Percentiles rank a stretch among this genome's conserved stretches.
phyloP scores from a whole-genome alignment of 805 yeast genomes.

The Kuraishia hungarica region DNA sequence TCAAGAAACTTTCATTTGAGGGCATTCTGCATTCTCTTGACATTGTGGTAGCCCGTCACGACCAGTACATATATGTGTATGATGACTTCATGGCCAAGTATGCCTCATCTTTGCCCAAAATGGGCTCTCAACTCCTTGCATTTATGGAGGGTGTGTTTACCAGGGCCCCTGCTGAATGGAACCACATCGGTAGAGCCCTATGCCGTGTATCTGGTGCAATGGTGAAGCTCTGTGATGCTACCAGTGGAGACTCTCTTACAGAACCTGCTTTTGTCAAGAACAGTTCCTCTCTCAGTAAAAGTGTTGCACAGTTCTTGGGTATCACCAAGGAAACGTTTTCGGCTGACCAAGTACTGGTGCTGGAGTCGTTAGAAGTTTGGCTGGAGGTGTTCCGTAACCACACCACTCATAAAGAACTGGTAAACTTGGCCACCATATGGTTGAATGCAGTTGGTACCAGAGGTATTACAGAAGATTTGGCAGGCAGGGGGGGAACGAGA shows the following conservation, averaged over 20 bases:
- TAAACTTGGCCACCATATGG: conserved; percentile 33
- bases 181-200: conserved; percentile 50
- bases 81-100: conserved; percentile 35
- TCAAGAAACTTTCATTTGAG: conserved; percentile 29
- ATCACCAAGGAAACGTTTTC: conserved; percentile 37
- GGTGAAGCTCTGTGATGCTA: conserved; percentile 29
- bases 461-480: conserved; percentile 40
- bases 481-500: not conserved
- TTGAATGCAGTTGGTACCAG: conserved; percentile 47
- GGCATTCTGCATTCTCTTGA: conserved; percentile 55
- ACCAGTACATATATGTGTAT: conserved; percentile 50
- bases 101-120: conserved; percentile 28
- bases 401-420: conserved; percentile 29
- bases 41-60: conserved; percentile 55
- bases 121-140: conserved; percentile 43
- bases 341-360: conserved; percentile 53
- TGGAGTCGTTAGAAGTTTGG: conserved; percentile 54
- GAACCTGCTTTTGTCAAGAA: conserved; percentile 1
- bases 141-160: conserved; percentile 38
- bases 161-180: conserved; percentile 49
- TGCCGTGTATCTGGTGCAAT: conserved; percentile 51
- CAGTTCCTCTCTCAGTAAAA: conserved; percentile 22
- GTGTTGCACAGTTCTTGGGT: conserved; percentile 34
- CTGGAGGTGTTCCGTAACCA: conserved; percentile 32
- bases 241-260: not conserved